Conservation (phyloP, 139 green algal species). For the Micromonas commoda region DNA sequence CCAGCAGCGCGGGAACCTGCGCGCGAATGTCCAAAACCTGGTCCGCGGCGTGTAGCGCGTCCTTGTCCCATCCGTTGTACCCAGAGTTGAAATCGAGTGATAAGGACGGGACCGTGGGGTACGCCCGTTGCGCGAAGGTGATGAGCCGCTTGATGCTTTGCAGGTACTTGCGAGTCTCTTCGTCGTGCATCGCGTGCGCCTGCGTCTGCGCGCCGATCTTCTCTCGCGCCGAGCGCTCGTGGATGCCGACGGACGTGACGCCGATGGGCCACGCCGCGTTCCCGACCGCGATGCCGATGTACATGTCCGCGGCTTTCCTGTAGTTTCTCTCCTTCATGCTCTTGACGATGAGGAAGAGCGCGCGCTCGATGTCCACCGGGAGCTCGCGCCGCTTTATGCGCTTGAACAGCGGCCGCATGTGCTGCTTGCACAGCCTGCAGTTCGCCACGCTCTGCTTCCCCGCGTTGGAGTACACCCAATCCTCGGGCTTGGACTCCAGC, state of each 20-base stretch:
- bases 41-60: neutral
- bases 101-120: conserved; percentile 11
- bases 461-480: conserved; percentile 10
- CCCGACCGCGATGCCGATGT: conserved; percentile 89
- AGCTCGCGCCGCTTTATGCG: conserved; percentile 57
- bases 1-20: conserved; percentile 5
- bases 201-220: conserved; percentile 80
- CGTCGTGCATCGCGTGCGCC: conserved; percentile 99
- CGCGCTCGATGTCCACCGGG: conserved; percentile 53
- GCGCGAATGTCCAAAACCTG: neutral
- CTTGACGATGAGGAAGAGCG: conserved; percentile 45
- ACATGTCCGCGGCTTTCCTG: conserved; percentile 86
- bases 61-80: conserved; percentile 15
- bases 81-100: conserved; percentile 13
- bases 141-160: conserved; percentile 83
- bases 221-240: conserved; percentile 90
- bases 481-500: conserved; percentile 61
- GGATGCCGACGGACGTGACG: conserved; percentile 82
- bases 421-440: conserved; percentile 72
- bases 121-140: conserved; percentile 44
- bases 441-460: conserved; percentile 9
- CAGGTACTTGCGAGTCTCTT: conserved; percentile 84
- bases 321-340: conserved; percentile 85
- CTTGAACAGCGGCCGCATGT: conserved; percentile 79
- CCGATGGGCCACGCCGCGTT: conserved; percentile 97